Evolutionary conservation across 108 stramenopile genomes (phyloP), one percentile per base, ranked within the genome.

Genomic region (Seminavis robusta): DNA sequence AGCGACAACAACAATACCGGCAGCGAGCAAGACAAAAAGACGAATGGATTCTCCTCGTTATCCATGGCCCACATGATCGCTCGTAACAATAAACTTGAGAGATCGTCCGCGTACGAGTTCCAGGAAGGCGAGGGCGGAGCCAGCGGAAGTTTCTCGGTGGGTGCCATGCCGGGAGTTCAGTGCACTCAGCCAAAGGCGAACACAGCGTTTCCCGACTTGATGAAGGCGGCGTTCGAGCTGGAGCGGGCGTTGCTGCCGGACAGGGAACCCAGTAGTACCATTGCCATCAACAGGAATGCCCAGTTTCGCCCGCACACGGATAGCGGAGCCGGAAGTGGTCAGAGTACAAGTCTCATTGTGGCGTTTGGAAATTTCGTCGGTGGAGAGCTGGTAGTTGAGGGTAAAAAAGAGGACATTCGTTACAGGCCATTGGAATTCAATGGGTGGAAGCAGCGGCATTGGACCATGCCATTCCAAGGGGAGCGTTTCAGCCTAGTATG

Each of bases 221-320:
- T 86, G 29, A 57, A 67, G 36, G 84, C 94, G 19, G 92, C 87
- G 17, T 97, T 96, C 66, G 81, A 79, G 20, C 74, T 98, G 28
- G 88, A 92, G 54, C 49, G 51, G 19, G 77, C 69, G 19, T 42
- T 98, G 8, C 21, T 25, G 11, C 92, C 94, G 8, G 58, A 88
- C 27, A 63, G 95, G 28, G 76, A 76, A 32, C 93, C 93, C n/a
- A 90, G 88, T 50, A 84, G 81, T 25, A 96, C 95, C 19, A 95
- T 95, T 70, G 97, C 97, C 42, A 86, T 98, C 34, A 98, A 98
- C 66, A 56, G 97, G n/a, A 94, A 96, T 73, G 97, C 95, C 0
- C 84, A 83, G 60, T 96, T 96, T 63, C 71, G 80, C 56, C 90
- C 90, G 4, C 90, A 92, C 40, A 92, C 84, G 15, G 97, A 98